Evolutionary conservation across 1,284 basidiomycete species (phyloP).

Genomic region (Papiliotrema laurentii): DNA sequence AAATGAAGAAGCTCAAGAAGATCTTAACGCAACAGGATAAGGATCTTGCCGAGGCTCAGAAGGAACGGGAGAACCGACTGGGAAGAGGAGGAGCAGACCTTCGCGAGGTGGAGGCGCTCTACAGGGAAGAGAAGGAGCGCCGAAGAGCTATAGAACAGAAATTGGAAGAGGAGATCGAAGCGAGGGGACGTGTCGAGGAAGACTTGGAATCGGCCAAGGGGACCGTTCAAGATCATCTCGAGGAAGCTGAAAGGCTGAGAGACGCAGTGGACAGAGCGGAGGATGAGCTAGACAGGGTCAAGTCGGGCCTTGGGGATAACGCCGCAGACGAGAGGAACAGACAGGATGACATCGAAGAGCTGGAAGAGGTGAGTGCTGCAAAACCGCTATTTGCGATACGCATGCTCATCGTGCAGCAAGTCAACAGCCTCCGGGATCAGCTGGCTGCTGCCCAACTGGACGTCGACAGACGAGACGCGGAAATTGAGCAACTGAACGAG

Average conservation of each 20-base stretch:
- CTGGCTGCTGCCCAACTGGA: conserved; percentile 44
- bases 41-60: conserved; percentile 43
- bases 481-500: conserved; percentile 46
- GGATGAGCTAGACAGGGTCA: conserved; percentile 60
- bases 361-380: conserved; percentile 37
- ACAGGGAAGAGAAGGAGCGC: conserved; percentile 40
- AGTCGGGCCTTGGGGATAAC: conserved; percentile 36
- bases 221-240: conserved; percentile 43
- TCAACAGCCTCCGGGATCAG: conserved; percentile 46
- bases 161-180: conserved; percentile 44
- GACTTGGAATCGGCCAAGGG: conserved; percentile 59
- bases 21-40: conserved; percentile 75
- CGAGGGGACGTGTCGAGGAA: conserved; percentile 62
- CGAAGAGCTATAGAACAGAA: conserved; percentile 26
- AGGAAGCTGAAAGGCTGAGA: conserved; percentile 60
- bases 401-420: conserved; percentile 7
- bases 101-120: conserved; percentile 30
- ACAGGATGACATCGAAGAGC: conserved; percentile 27
- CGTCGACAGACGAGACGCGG: conserved; percentile 44
- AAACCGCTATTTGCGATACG: not conserved
- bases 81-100: conserved; percentile 7
- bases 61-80: conserved; percentile 33
- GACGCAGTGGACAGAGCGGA: conserved; percentile 56
- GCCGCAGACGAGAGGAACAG: conserved; percentile 54
- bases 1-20: conserved; percentile 88